Conservation (phyloP, 345 rosid species). For the Lagerstroemia speciosa region DNA sequence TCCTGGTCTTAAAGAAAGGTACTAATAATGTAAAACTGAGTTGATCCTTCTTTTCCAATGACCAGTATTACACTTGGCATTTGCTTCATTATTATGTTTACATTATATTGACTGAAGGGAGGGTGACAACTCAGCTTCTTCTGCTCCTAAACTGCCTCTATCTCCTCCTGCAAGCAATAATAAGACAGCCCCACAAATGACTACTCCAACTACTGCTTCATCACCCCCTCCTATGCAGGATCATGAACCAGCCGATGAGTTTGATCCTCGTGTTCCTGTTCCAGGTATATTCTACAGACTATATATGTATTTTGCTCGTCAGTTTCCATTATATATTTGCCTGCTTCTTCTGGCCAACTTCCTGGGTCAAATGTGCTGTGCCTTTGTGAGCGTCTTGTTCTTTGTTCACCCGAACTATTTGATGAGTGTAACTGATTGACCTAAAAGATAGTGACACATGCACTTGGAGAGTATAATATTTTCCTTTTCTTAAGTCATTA, state of each 20-base stretch:
- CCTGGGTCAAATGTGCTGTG: not conserved
- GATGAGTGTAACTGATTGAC: no score
- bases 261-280: slow-evolving; percentile 74
- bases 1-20: slow-evolving; percentile 73
- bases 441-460: not conserved
- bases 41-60: slow-evolving; percentile 5
- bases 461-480: not conserved
- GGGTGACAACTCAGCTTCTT: slow-evolving; percentile 39
- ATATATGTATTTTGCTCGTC: not conserved
- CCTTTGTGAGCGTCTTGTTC: not conserved
- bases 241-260: slow-evolving; percentile 54
- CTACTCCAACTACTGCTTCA: slow-evolving; percentile 9
- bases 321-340: not conserved
- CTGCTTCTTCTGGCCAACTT: not conserved
- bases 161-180: slow-evolving; percentile 20
- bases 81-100: not conserved
- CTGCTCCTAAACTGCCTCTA: slow-evolving; percentile 46
- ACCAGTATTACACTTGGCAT: not conserved
- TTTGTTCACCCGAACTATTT: not conserved
- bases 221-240: slow-evolving; percentile 27
- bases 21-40: slow-evolving; percentile 11
- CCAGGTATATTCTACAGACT: slow-evolving; percentile 37
- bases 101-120: slow-evolving; percentile 29
- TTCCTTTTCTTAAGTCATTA: not conserved
- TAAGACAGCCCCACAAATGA: slow-evolving; percentile 17